These are phyloP conservation scores for Claviceps cyperi DNA, from an alignment of 2,329 filamentous ascomycete species.

Conservation along the genomic window DNA sequence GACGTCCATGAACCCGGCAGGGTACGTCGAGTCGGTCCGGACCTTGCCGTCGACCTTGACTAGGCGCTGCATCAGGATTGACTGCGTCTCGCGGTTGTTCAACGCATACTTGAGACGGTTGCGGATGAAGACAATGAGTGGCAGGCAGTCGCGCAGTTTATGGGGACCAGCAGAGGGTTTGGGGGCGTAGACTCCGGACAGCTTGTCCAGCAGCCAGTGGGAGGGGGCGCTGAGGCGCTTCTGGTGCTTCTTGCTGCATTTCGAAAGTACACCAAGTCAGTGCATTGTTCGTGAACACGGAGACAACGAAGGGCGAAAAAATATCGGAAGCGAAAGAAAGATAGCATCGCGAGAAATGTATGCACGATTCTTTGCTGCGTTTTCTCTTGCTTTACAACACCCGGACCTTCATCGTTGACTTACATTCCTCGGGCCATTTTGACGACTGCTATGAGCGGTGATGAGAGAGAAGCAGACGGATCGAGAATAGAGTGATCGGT, in stretches of 20 bases:
- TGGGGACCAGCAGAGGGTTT: conserved; percentile 72
- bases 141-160: conserved; percentile 98
- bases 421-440: conserved; percentile 54
- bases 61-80: conserved; percentile 98
- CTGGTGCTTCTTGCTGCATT: conserved; percentile 91
- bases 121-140: conserved; percentile 95
- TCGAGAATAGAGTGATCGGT: no score
- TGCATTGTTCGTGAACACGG: not conserved
- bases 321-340: not conserved
- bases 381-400: not conserved
- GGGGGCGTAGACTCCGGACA: conserved; percentile 77
- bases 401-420: conserved; percentile 17
- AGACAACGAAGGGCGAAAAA: no score
- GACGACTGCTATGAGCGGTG: conserved; percentile 24
- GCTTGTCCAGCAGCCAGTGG: conserved; percentile 99
- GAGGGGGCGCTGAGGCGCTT: conserved; percentile 98
- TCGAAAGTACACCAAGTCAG: not conserved
- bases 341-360: no score
- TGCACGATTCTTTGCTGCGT: not conserved
- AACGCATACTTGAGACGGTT: conserved; percentile 98
- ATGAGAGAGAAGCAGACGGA: conserved; percentile 11
- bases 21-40: conserved; percentile 96
- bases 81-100: conserved; percentile 93
- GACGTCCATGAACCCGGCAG: conserved; percentile 98
- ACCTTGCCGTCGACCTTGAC: conserved; percentile 99